Evolutionary conservation across 2,329 filamentous ascomycete species (phyloP).

Genomic region (Colletotrichum sp.): DNA sequence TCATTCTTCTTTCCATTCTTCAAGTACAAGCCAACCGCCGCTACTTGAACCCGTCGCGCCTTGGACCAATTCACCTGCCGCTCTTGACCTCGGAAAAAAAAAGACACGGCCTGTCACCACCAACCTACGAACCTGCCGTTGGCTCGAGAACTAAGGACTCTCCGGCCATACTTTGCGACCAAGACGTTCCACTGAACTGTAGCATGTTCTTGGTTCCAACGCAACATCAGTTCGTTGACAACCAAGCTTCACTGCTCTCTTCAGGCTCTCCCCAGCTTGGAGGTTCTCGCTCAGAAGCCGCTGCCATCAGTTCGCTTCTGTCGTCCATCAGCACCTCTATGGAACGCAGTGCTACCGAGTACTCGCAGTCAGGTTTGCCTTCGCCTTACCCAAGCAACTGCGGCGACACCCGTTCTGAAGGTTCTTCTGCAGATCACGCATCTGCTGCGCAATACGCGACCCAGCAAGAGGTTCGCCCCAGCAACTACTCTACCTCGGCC

Average conservation of each 20-base stretch:
- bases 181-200: conserved; percentile 31
- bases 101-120: conserved; percentile 9
- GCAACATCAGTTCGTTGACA: conserved; percentile 34
- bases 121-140: conserved; percentile 22
- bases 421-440: conserved; percentile 84
- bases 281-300: conserved; percentile 30
- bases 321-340: conserved; percentile 45
- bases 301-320: conserved; percentile 32
- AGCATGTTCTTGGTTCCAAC: conserved; percentile 38
- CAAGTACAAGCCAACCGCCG: conserved; percentile 17
- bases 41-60: conserved; percentile 17
- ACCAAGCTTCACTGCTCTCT: conserved; percentile 32
- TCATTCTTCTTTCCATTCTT: conserved; percentile 22
- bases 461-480: conserved; percentile 78
- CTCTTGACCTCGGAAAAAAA: conserved; percentile 3
- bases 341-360: conserved; percentile 73
- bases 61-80: neutral
- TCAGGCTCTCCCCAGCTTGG: conserved; percentile 29
- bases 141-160: conserved; percentile 36
- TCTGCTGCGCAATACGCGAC: conserved; percentile 90
- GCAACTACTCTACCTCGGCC: conserved; percentile 75
- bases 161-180: conserved; percentile 24
- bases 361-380: conserved; percentile 88
- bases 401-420: conserved; percentile 82
- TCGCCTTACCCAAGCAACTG: conserved; percentile 71